These are phyloP conservation scores for Huiozyma sinensis DNA, from an alignment of 805 yeast species.

Conservation along the genomic window DNA sequence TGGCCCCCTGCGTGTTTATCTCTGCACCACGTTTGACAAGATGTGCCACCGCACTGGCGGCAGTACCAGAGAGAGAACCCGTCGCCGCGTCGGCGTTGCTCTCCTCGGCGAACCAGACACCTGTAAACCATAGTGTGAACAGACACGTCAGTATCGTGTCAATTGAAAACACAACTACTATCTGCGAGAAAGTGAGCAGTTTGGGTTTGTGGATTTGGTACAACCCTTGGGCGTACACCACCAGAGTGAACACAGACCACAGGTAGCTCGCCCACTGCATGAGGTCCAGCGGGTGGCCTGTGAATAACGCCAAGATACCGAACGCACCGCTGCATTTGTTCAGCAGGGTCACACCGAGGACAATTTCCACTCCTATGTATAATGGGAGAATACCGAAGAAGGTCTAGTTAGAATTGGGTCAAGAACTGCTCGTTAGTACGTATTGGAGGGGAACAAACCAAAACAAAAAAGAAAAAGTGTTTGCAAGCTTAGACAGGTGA, in stretches of 20 bases:
- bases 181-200: slow-evolving; percentile 50
- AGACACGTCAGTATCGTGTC: slow-evolving; percentile 61
- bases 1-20: slow-evolving; percentile 47
- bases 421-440: slow-evolving; percentile 3
- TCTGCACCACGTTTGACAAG: slow-evolving; percentile 10
- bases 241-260: slow-evolving; percentile 49
- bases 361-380: slow-evolving; percentile 77
- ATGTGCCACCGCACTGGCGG: not conserved
- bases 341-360: slow-evolving; percentile 62
- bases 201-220: slow-evolving; percentile 41
- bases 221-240: slow-evolving; percentile 55
- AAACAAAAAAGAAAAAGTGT: not conserved
- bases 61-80: not conserved
- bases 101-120: slow-evolving; percentile 50
- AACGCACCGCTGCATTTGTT: slow-evolving; percentile 85
- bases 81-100: not conserved
- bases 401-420: slow-evolving; percentile 27
- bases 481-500: not conserved
- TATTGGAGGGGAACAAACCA: not conserved
- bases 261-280: slow-evolving; percentile 76
- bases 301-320: slow-evolving; percentile 75
- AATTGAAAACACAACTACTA: slow-evolving; percentile 47
- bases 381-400: slow-evolving; percentile 69
- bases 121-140: slow-evolving; percentile 65
- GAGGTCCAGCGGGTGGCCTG: slow-evolving; percentile 77